phyloP scores from a whole-genome alignment of 163 green algal genomes.

The Chlamydomonas reinhardtii region DNA sequence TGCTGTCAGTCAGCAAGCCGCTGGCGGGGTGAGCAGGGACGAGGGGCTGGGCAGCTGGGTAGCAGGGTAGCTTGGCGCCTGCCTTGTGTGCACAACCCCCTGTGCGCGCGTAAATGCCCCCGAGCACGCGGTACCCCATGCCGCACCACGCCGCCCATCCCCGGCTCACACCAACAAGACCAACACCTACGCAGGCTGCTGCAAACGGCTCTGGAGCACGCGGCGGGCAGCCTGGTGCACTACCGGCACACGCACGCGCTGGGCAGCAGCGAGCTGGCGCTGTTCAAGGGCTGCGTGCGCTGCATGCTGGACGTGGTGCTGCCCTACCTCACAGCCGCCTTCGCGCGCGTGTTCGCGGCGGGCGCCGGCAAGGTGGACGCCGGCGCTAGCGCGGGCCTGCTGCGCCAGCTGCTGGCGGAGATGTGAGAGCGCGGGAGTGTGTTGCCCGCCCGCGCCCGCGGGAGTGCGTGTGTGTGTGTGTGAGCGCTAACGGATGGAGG shows the following conservation, averaged over 20 bases:
- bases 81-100: too few species aligned
- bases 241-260: constrained; percentile 73
- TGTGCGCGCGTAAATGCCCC: too few species aligned
- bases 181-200: constrained; percentile 43
- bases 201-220: constrained; percentile 71
- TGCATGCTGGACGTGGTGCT: constrained; percentile 67
- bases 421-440: not conserved
- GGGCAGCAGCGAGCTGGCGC: constrained; percentile 53
- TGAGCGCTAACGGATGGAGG: too few species aligned
- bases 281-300: constrained; percentile 68
- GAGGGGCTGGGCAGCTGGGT: too few species aligned
- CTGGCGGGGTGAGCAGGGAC: constrained; percentile 52
- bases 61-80: too few species aligned
- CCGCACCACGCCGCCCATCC: too few species aligned
- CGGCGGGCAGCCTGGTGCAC: constrained; percentile 71
- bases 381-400: not conserved
- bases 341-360: constrained; percentile 63
- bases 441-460: too few species aligned
- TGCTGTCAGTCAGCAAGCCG: constrained; percentile 64
- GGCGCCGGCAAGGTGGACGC: constrained; percentile 27
- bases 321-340: constrained; percentile 75
- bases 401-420: constrained; percentile 44
- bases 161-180: too few species aligned
- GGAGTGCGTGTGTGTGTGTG: too few species aligned
- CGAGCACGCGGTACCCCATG: too few species aligned